Base-by-base conservation (phyloP, 192 early-diverging fungal genomes). In the Umbelopsis sp. region DNA sequence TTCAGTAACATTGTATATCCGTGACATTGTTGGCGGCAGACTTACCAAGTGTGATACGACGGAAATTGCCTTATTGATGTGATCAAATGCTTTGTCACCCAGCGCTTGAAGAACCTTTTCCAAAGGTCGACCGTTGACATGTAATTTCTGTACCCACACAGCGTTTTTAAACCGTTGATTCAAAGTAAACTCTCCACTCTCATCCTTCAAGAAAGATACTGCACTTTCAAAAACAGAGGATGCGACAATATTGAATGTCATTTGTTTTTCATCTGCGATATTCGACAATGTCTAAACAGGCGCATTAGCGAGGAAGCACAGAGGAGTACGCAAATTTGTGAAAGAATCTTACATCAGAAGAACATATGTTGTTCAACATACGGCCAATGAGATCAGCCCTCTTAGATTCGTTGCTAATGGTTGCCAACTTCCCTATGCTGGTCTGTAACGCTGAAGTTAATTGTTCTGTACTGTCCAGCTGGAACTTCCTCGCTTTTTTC, bases 341-440 rank as follows among this genome's bases (percentile, higher is more conserved):
- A 49, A 21, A 15, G 15, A 61, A 41, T 9, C 55, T 35, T 61
- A 61, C 55, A 11, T 16, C 30, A 1, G 55, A 27, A 16, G 23
- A 13, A 25, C 25, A 61, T 15, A 61, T n/a, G 18, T 61, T 61
- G 30, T 61, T 61, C 11, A 61, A 10, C 55, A 61, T 61, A n/a
- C 55, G 55, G 33, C 30, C 55, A n/a, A 61, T 35, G 18, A 61
- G 55, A 15, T 25, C 13, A 5, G 30, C 55, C 27, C 33, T 13
- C 30, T 61, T 61, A 1, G 55, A 8, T 35, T 61, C 30, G 13
- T 61, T 18, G 3, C 30, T 11, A 6, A 25, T 61, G 1, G 13
- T 35, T 16, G 27, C 27, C 2, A 61, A 30, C 30, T 61, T 61
- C 18, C 55, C 55, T 6, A 61, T 22, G 15, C 55, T 61, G 13